Base-by-base conservation (phyloP, 176 grass and related monocot genomes). In the Musa schizocarpa region DNA sequence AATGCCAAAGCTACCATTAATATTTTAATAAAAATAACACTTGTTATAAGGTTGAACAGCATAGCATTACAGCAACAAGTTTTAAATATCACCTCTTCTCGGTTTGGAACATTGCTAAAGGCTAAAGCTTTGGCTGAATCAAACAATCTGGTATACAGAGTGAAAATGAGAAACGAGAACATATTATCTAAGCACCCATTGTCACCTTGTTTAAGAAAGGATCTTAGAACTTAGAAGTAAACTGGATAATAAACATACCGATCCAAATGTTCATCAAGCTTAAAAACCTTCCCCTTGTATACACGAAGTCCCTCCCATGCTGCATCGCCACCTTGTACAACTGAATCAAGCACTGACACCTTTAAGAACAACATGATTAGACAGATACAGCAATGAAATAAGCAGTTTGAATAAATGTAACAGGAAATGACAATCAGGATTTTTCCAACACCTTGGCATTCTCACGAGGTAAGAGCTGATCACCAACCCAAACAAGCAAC, bases 291-390 rank as follows among this genome's bases (percentile, higher is more conserved):
- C 77, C 94, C 88, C 69, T 89, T 82, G 59, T 98, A 98, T 65
- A 98, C 86, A 53, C 90, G 90, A 65, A 98, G 81, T 73, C 94
- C 94, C 75, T 98, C 94, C 94, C 94, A 98, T 63, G 84, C 94
- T 85, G 90, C 88, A 98, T 98, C 94, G 50, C 94, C 94, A 76
- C 94, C 94, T 98, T 98, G 94, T 72, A 98, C 88, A 86, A 93
- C 94, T 68, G 94, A 98, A 82, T 98, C 94, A 73, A 98, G 88
- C 43, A 98, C 94, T 77, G 90, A 93, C 78, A 98, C 84, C 94
- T 98, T 78, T 63, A 89, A 80, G 66, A 74, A 14, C 20, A 69
- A 74, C 48, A 84, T 63, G 24, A 69, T 86, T 76, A 86, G 76
- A 81, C 24, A 52, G 69, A 29, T 14, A 74, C 55, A 69, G 76